phyloP scores from a whole-genome alignment of 2,329 filamentous ascomycete genomes.

The Fusarium tanahbumbuense region DNA sequence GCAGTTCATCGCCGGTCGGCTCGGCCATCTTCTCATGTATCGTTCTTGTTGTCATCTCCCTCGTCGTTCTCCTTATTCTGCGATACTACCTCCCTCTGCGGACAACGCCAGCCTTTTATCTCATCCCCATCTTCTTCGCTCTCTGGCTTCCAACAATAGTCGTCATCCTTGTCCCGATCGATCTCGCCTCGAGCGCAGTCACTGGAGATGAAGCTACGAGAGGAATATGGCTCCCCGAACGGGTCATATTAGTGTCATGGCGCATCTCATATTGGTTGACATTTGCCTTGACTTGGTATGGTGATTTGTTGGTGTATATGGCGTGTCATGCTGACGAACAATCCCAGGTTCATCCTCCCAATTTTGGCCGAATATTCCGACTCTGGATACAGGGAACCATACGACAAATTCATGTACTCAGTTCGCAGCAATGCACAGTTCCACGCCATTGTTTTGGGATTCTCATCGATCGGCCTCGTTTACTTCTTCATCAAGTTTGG shows the following conservation, averaged over 20 bases:
- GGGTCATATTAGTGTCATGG: slow-evolving; percentile 87
- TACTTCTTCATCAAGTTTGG: slow-evolving; percentile 86
- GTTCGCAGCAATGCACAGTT: slow-evolving; percentile 89
- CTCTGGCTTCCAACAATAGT: slow-evolving; percentile 92
- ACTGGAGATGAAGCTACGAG: slow-evolving; percentile 76
- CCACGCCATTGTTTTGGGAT: slow-evolving; percentile 80
- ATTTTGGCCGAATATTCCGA: slow-evolving; percentile 95
- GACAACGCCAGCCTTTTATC: slow-evolving; percentile 87
- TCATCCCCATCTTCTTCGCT: slow-evolving; percentile 95
- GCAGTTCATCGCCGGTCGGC: slow-evolving; percentile 73
- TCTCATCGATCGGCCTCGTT: slow-evolving; percentile 76
- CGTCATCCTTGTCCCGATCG: slow-evolving; percentile 92
- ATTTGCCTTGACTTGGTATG: slow-evolving; percentile 91
- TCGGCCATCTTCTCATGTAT: slow-evolving; percentile 82
- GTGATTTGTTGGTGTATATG: not conserved
- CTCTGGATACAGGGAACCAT: slow-evolving; percentile 89
- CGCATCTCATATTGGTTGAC: slow-evolving; percentile 97
- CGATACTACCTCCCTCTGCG: slow-evolving; percentile 92
- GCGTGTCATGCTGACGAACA: slow-evolving; percentile 26
- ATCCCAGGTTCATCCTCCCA: slow-evolving; percentile 82
- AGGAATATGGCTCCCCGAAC: slow-evolving; percentile 87
- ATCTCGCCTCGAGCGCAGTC: slow-evolving; percentile 86
- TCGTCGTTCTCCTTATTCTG: slow-evolving; percentile 83
- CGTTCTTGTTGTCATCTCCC: slow-evolving; percentile 78
- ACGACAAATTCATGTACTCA: slow-evolving; percentile 84